phyloP scores from a whole-genome alignment of 805 yeast genomes.

The Huiozyma sinensis region DNA sequence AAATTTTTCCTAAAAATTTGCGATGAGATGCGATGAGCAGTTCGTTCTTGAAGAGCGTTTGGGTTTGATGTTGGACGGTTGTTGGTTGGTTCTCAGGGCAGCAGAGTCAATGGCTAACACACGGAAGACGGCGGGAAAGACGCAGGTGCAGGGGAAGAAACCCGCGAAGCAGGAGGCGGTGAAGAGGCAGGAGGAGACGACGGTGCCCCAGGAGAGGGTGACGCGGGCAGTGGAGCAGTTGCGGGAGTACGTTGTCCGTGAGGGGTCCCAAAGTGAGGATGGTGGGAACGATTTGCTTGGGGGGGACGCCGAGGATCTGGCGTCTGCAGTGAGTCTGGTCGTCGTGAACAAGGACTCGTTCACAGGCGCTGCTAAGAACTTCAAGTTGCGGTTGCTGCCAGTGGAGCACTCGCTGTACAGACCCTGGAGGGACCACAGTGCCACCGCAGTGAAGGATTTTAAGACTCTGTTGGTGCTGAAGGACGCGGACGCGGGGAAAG shows the following conservation, averaged over 20 bases:
- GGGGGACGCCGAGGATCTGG: slow-evolving; percentile 44
- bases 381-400: slow-evolving; percentile 43
- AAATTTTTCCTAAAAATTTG: background rate
- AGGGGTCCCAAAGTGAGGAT: slow-evolving; percentile 17
- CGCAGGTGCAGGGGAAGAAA: background rate
- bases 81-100: too few species aligned
- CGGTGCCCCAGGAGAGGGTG: slow-evolving; percentile 26
- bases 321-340: slow-evolving; percentile 43
- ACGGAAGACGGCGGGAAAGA: too few species aligned
- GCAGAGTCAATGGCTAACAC: too few species aligned
- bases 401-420: slow-evolving; percentile 28
- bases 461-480: slow-evolving; percentile 30
- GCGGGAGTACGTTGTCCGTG: slow-evolving; percentile 38
- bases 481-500: slow-evolving; percentile 30
- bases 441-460: slow-evolving; percentile 26
- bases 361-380: slow-evolving; percentile 39
- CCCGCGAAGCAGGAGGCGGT: slow-evolving; percentile 4
- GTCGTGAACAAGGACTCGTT: slow-evolving; percentile 57
- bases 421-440: slow-evolving; percentile 24
- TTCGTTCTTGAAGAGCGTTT: too few species aligned
- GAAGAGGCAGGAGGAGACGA: slow-evolving; percentile 8
- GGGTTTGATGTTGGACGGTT: too few species aligned
- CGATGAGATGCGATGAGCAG: too few species aligned
- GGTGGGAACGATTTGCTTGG: slow-evolving; percentile 33
- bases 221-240: slow-evolving; percentile 55